These are phyloP conservation scores for Eutrema yunnanense DNA, from an alignment of 345 rosid species.

Conservation along the genomic window DNA sequence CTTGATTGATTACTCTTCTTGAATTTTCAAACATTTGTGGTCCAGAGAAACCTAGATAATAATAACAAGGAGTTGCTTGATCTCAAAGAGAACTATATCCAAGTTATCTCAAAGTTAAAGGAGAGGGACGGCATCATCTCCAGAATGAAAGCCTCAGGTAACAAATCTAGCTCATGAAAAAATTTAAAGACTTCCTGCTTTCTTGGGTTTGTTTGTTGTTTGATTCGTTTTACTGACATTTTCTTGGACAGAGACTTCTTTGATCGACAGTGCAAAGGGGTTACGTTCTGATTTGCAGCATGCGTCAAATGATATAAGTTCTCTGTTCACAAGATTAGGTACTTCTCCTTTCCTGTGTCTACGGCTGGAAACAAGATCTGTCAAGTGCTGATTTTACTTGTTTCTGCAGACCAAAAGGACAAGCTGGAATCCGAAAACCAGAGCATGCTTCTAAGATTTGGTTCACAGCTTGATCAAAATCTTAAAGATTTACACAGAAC, in stretches of 20 bases:
- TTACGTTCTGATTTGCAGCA: conserved; percentile 57
- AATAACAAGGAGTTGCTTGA: conserved; percentile 51
- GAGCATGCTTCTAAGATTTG: conserved; percentile 60
- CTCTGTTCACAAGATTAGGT: conserved; percentile 70
- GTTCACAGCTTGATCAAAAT: conserved; percentile 80
- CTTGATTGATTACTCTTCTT: not conserved
- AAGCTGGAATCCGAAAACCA: conserved; percentile 73
- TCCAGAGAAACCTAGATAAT: conserved; percentile 56
- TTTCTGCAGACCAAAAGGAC: conserved; percentile 57
- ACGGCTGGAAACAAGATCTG: not conserved
- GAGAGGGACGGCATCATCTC: conserved; percentile 60
- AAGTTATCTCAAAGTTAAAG: conserved; percentile 41
- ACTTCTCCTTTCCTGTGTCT: conserved; percentile 13
- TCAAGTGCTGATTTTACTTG: conserved; percentile 4
- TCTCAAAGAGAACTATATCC: conserved; percentile 47
- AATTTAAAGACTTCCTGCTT: not conserved
- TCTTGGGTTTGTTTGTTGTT: not conserved
- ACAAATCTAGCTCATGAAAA: not conserved
- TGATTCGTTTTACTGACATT: not conserved
- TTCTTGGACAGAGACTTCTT: conserved; percentile 46
- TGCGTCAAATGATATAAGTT: conserved; percentile 79
- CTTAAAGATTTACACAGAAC: conserved; percentile 62
- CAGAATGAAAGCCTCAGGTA: conserved; percentile 60
- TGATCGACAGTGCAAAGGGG: conserved; percentile 62
- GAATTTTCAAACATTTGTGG: conserved; percentile 7